Evolutionary conservation across 768 basidiomycete genomes (phyloP).

Genomic region (Lactifluus hygrophoroides): DNA sequence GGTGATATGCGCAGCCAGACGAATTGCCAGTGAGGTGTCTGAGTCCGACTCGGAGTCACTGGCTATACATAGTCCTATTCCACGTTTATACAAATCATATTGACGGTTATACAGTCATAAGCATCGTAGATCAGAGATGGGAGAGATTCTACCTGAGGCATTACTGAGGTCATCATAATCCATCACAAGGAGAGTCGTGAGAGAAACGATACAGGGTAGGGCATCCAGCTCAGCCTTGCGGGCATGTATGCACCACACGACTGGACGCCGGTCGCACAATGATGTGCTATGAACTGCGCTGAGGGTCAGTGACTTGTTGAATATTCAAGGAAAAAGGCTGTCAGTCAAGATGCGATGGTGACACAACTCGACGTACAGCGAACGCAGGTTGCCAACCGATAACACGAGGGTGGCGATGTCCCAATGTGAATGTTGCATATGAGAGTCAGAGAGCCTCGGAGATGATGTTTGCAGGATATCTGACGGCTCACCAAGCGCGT

Average conservation of each 20-base stretch:
- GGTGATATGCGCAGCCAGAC: too few species aligned
- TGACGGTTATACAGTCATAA: too few species aligned
- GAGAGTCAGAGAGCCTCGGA: constrained; percentile 32
- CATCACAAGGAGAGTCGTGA: too few species aligned
- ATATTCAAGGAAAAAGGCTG: constrained; percentile 3
- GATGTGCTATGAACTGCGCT: constrained; percentile 12
- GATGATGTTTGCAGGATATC: constrained; percentile 29
- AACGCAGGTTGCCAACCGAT: constrained; percentile 30
- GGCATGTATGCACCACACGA: constrained; percentile 18
- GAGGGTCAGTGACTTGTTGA: constrained; percentile 14
- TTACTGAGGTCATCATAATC: too few species aligned
- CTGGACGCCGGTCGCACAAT: constrained; percentile 15
- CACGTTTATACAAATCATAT: too few species aligned
- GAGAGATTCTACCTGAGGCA: too few species aligned
- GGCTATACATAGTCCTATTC: too few species aligned
- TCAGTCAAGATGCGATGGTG: background rate
- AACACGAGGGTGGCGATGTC: constrained; percentile 31
- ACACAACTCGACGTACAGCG: constrained; percentile 26
- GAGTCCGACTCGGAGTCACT: too few species aligned
- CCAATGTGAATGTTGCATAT: constrained; percentile 36
- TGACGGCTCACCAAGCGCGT: constrained; percentile 33
- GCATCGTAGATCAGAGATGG: too few species aligned
- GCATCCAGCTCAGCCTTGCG: too few species aligned
- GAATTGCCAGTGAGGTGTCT: too few species aligned
- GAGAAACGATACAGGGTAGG: too few species aligned